Evolutionary conservation across 768 basidiomycete genomes (phyloP).

Genomic region (Boletus fagicola): DNA sequence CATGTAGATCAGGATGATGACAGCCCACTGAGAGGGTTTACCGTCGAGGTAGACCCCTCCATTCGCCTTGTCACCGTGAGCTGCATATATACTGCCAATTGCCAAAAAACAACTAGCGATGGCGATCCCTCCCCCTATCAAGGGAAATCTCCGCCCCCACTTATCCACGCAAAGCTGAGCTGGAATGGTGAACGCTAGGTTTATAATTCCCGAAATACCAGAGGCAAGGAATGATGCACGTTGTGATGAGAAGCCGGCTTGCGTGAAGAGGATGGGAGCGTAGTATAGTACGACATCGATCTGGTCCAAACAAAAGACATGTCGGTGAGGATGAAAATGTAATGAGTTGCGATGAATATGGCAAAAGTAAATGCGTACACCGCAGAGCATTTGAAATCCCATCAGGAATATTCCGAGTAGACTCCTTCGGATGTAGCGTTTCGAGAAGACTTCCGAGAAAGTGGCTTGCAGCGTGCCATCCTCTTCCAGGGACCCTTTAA

Average conservation of each 20-base stretch:
- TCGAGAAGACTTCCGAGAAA: slow-evolving; percentile 31
- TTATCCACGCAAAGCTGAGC: slow-evolving; percentile 41
- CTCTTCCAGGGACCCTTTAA: slow-evolving; percentile 25
- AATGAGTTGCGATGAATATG: neutral
- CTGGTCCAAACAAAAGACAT: slow-evolving; percentile 8
- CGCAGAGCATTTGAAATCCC: slow-evolving; percentile 42
- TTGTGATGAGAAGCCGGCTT: slow-evolving; percentile 48
- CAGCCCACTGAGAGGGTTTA: slow-evolving; percentile 34
- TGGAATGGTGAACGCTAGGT: slow-evolving; percentile 38
- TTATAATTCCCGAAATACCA: slow-evolving; percentile 47
- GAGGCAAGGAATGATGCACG: slow-evolving; percentile 51
- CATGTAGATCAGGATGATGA: slow-evolving; percentile 47
- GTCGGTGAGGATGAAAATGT: neutral
- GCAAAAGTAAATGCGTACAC: slow-evolving; percentile 15
- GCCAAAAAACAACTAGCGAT: slow-evolving; percentile 39
- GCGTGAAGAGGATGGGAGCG: slow-evolving; percentile 48
- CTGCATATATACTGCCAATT: slow-evolving; percentile 46
- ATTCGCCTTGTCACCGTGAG: slow-evolving; percentile 32
- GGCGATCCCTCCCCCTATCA: slow-evolving; percentile 43
- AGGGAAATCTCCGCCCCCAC: slow-evolving; percentile 36
- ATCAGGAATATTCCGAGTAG: slow-evolving; percentile 43
- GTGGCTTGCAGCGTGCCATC: slow-evolving; percentile 18
- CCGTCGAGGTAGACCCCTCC: slow-evolving; percentile 24
- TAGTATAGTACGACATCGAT: slow-evolving; percentile 36
- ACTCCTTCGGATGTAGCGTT: slow-evolving; percentile 34